Evolutionary conservation across 257 asterid species (phyloP), one percentile per base, ranked within the genome.

Genomic region (Gentiana dahurica): DNA sequence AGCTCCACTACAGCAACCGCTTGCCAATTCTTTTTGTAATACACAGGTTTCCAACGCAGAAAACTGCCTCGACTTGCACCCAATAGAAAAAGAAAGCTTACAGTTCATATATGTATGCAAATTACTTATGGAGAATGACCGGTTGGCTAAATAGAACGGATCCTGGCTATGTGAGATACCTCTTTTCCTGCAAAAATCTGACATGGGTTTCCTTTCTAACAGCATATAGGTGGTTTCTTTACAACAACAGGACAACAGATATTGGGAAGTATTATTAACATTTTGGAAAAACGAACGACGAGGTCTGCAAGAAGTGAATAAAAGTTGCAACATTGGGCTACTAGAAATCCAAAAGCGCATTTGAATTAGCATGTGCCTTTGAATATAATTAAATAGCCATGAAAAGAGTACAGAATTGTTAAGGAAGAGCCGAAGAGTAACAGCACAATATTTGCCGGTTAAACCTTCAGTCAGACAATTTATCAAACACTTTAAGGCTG

Each of bases 401-500:
- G 35, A 69, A 44, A 37, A 47, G 51, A 36, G 33, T 33, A 61
- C 46, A 8, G 36, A 52, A 37, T 10, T 24, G 24, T 24, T 5
- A 3, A 24, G 33, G 51, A 52, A 34, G 12, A 43, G n/a, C 9
- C 34, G 24, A 24, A 24, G 24, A 53, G 57, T 3, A 12, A 38
- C 49, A 36, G 53, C 34, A 49, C 8, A 34, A 35, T 34, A 45
- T 35, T 33, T 37, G 57, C 24, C 24, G 24, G 1, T 24, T 24
- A 49, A 53, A 5, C 9, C 43, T 15, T 51, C 58, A 6, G 8
- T 71, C 71, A 61, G 56, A 73, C 94, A 83, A 70, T 79, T 83
- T 63, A 52, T 70, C 90, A 34, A 83, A 79, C 90, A 83, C 39
- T 36, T 76, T 34, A 55, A 48, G 60, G 65, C 48, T 38, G 32